Conservation (phyloP, 2,329 filamentous ascomycete genomes). For the Ceratocystis papillata region DNA sequence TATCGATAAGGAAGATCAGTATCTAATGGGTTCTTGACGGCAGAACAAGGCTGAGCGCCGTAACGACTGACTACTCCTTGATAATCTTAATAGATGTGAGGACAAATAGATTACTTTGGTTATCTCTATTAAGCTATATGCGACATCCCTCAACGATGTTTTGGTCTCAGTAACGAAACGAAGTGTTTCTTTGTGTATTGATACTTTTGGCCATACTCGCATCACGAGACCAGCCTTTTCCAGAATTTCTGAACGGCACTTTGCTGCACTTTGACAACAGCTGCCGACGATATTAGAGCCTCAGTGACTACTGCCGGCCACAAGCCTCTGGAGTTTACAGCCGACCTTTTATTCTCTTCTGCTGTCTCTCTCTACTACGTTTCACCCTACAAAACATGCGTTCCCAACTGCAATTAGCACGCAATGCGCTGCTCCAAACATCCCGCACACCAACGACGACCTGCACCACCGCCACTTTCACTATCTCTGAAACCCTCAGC, state of each 20-base stretch:
- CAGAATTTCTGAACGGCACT: slow-evolving; percentile 15
- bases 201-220: slow-evolving; percentile 14
- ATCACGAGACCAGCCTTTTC: slow-evolving; percentile 17
- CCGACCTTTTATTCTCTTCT: neutral
- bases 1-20: slow-evolving; percentile 2
- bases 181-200: neutral
- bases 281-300: neutral
- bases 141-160: neutral
- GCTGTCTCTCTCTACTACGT: neutral
- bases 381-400: slow-evolving; percentile 19
- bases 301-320: neutral
- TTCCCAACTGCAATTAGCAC: slow-evolving; percentile 22
- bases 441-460: slow-evolving; percentile 30
- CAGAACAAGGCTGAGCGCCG: neutral
- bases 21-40: neutral
- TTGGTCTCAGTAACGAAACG: neutral
- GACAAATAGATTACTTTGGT: neutral
- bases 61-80: neutral
- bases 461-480: slow-evolving; percentile 24
- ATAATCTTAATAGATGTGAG: neutral
- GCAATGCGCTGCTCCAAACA: slow-evolving; percentile 26
- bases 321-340: neutral
- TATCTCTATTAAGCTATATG: neutral
- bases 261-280: neutral
- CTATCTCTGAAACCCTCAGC: slow-evolving; percentile 26